Base-by-base conservation (phyloP, 1,139 yeast genomes). In the Magnusiomyces clavatus region DNA sequence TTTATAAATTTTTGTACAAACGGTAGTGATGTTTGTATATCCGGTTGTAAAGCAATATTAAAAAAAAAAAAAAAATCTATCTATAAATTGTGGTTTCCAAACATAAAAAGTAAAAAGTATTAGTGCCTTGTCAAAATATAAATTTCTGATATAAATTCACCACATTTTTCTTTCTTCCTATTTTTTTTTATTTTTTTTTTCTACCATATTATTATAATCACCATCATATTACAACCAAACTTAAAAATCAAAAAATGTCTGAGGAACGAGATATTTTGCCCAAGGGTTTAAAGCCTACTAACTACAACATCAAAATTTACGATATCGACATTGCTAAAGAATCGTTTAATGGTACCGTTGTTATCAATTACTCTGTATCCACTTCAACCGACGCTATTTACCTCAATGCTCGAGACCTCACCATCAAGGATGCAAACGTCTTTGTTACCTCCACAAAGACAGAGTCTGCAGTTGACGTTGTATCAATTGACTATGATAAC, bases 261-360 rank as follows among this genome's bases (percentile, higher is more conserved):
- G 44, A 52, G 6, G 79, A 74, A 47, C 73, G 83, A 59, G 82
- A 80, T 57, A 75, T 78, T 19, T 73, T 80, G 54, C 84, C 84
- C 20, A 68, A 75, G 56, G 71, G 73, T 56, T 77, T 80, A 55
- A 74, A 69, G 57, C 84, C 84, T n/a, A 61, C 69, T 48, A 78
- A 79, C 63, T 69, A 69, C 57, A 55, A 65, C 45, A 57, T 69
- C 48, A 56, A 60, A 20, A 51, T 69, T 48, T 78, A 75, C 61
- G 75, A 73, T 55, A 64, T 80, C 55, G 72, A 75, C 47, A 66
- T 76, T 56, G 78, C 75, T 53, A 62, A 67, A 50, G 75, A 76
- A 59, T 72, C 74, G 38, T 80, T 77, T 69, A 72, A 74, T 48
- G 84, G 83, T 47, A 68, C 70, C 43, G 80, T 75, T 52, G 67